Evolutionary conservation across 73 alveolate genomes (phyloP), one percentile per base, ranked within the genome.

Genomic region (Halteria grandinella): DNA sequence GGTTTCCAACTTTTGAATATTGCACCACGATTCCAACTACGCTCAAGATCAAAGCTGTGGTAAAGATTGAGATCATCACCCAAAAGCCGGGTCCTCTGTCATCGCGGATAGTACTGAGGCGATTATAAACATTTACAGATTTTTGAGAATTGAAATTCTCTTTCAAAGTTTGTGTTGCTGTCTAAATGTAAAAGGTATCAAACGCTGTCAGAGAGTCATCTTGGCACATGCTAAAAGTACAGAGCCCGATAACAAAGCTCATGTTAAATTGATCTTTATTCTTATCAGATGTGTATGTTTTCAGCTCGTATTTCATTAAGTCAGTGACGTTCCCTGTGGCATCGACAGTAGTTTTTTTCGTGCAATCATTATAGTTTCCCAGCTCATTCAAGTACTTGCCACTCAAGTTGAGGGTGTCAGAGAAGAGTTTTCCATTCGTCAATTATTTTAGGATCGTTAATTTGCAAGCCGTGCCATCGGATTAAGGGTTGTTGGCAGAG

Each of bases 331-430:
- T n/a, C n/a, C n/a, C n/a, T n/a, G n/a, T n/a, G n/a, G n/a, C n/a
- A n/a, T n/a, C n/a, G n/a, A n/a, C n/a, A n/a, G n/a, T n/a, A n/a
- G n/a, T n/a, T n/a, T 33, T 32, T n/a, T 34, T 40, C 7, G 39
- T 37, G 58, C 77, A 60, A 60, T 18, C 12, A 14, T 10, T 20
- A 29, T 60, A 60, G 59, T 31, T 60, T 36, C 77, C 77, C 20
- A 60, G 18, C 17, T 60, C 51, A 60, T 60, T 60, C 12, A 60
- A n/a, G 27, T 60, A 60, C 43, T 60, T 34, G 14, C 77, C 77
- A 23, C 77, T 60, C 5, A 21, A 36, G 18, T 37, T 41, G 4
- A 60, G 18, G 3, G 43, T 3, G 24, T 60, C 25, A 10, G 53
- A 25, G 21, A 60, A 14, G 7, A 60, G 28, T 21, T 60, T 60